Base-by-base conservation (phyloP, 139 green algal species). In the Chlamydomonas sp. region DNA sequence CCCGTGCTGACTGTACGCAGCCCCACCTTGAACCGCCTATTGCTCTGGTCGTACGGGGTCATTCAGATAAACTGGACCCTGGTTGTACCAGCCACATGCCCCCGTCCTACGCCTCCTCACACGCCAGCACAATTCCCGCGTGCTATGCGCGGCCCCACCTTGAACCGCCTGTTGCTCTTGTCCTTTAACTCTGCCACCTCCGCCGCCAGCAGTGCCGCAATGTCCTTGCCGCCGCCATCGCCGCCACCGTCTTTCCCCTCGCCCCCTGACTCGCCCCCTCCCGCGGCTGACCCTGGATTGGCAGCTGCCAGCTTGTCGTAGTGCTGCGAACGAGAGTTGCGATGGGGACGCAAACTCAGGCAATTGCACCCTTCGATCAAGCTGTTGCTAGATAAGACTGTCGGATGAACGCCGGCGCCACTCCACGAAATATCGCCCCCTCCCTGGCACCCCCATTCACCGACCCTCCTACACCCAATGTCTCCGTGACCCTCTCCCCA, bases 171-270 rank as follows among this genome's bases (percentile, higher is more conserved):
- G 64, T 89, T 87, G 3, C 57, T 85, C 68, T 89, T 88, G 69
- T 94, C 86, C 73, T 92, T 92, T 0, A 95, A 80, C 72, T 89
- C 76, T 4, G 86, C 91, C 14, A 95, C 90, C 84, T 93, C 88
- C 8, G n/a, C 88, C 8, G 88, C 88, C 68, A 91, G 81, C 62
- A 88, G n/a, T 1, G 88, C 88, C 1, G 73, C 77, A 17, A 91
- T 89, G 74, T 91, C 88, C 63, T 84, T 89, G 59, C 69, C 71
- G 18, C 63, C 88, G 16, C 74, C 57, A 14, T 20, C 86, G n/a
- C 59, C 31, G 14, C 66, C 72, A 66, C 18, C 20, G 12, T 73
- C 59, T 8, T 60, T 63, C 49, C 2, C 31, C 10, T 74, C 79
- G 15, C 1, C 79, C 31, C 57, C 63, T 1, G 67, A 57, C 57